Base-by-base conservation (phyloP, 345 rosid species). In the Laguncularia racemosa region DNA sequence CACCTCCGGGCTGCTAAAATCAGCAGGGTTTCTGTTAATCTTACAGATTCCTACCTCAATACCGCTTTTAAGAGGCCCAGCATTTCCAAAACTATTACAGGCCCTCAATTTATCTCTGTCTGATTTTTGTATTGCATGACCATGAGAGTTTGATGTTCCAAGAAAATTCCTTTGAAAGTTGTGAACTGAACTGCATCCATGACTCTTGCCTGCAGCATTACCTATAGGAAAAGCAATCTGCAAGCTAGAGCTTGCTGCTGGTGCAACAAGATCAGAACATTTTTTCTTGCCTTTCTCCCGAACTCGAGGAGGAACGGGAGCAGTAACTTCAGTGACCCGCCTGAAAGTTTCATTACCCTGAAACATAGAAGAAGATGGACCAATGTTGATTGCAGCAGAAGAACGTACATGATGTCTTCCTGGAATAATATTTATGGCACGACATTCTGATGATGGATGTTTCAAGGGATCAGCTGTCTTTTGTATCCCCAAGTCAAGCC, bases 11-110 rank as follows among this genome's bases (percentile, higher is more conserved):
- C 66, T 9, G 55, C 83, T 81, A 66, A 90, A 95, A 76, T 95
- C 99, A 54, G 96, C 87, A n/a, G 99, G 99, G 72, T 95, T 95
- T 61, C 83, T 73, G 63, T 88, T 95, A 28, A 86, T 52, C 20
- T 51, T 61, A 78, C 99, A 95, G 58, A 60, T 62, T 48, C 72
- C 73, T 50, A 73, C 48, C 55, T 56, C 73, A 23, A 68, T 56
- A 63, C 53, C 67, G 76, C 60, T 68, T 80, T 62, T 70, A 4
- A 17, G 47, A 52, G 79, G 77, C 60, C 51, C 52, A 50, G 48
- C 73, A 44, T 67, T 57, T 58, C 50, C 63, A 44, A 60, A 58
- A 17, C 38, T 63, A 62, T 18, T 65, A 47, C 26, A 56, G 65
- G 78, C 53, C 53, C 73, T 75, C 20, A 59, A 47, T 66, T 69